Evolutionary conservation across 257 asterid genomes (phyloP).

Genomic region (Nicotiana benthamiana): DNA sequence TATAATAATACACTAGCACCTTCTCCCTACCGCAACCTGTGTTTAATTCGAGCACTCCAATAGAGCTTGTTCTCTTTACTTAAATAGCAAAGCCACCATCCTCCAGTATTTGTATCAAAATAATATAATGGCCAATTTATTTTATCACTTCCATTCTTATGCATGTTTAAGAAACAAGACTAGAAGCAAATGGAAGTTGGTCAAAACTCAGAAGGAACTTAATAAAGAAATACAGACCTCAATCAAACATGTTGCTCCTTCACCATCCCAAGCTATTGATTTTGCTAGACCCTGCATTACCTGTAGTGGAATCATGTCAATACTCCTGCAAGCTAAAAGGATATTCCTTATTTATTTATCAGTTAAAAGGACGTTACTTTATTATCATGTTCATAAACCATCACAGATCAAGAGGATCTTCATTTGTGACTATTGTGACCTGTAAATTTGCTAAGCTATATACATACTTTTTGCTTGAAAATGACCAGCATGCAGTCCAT

Average conservation of each 20-base stretch:
- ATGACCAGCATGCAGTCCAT: neutral
- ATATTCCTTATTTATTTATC: neutral
- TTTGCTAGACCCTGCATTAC: constrained; percentile 99
- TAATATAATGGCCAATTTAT: neutral
- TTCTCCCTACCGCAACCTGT: neutral
- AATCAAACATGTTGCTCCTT: constrained; percentile 97
- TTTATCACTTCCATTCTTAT: neutral
- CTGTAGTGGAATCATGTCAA: constrained; percentile 29
- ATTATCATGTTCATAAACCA: neutral
- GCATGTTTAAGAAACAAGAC: constrained; percentile 5
- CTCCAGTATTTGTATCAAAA: neutral
- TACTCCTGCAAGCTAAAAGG: neutral
- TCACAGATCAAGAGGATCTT: neutral
- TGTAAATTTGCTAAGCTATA: neutral
- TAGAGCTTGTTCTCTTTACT: neutral
- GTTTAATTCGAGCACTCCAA: neutral
- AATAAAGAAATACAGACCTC: constrained; percentile 53
- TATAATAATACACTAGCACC: neutral
- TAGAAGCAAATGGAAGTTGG: neutral
- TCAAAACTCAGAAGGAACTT: neutral
- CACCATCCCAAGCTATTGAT: constrained; percentile 99
- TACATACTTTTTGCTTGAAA: neutral
- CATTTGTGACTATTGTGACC: neutral
- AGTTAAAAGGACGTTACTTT: neutral
- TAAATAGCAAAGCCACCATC: neutral